phyloP scores from a whole-genome alignment of 2,329 filamentous ascomycete species.

The Penicillium brevicompactum region DNA sequence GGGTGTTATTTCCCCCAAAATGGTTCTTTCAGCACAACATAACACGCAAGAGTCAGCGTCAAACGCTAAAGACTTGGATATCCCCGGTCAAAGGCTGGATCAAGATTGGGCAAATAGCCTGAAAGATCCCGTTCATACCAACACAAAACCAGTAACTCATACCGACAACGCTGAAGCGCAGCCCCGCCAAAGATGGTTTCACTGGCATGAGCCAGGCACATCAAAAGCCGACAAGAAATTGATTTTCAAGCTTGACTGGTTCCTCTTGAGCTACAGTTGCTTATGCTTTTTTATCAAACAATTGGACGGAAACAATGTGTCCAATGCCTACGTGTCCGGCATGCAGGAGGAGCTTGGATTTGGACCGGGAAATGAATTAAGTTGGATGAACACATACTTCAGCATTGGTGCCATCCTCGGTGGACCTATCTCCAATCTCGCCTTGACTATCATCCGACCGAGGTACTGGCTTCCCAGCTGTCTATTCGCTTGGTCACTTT shows the following conservation, averaged over 20 bases:
- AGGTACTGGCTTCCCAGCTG: constrained; percentile 45
- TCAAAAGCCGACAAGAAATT: constrained; percentile 46
- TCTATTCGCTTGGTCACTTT: constrained; percentile 42
- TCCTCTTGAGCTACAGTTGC: constrained; percentile 45
- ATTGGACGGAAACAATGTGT: constrained; percentile 50
- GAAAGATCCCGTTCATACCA: too few relatives aligned
- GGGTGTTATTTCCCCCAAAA: too few relatives aligned
- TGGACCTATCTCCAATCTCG: constrained; percentile 19
- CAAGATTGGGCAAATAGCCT: too few relatives aligned
- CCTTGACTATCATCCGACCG: constrained; percentile 45
- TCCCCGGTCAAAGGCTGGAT: too few relatives aligned
- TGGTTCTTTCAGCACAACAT: too few relatives aligned
- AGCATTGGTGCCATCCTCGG: constrained; percentile 46
- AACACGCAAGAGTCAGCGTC: too few relatives aligned
- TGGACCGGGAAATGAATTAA: constrained; percentile 34
- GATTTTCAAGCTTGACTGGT: constrained; percentile 53
- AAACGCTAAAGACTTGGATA: too few relatives aligned
- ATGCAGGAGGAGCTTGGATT: constrained; percentile 53
- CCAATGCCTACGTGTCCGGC: constrained; percentile 53
- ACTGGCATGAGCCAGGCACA: constrained; percentile 48
- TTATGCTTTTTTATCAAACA: constrained; percentile 51
- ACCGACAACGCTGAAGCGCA: too few relatives aligned
- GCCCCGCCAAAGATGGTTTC: neutral
- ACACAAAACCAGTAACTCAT: too few relatives aligned
- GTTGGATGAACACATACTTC: constrained; percentile 51